Percentiles rank a stretch among this genome's conserved stretches.
Conservation (phyloP, 371 early-diverging fungal genomes). For the Lichtheimia corymbifera region DNA sequence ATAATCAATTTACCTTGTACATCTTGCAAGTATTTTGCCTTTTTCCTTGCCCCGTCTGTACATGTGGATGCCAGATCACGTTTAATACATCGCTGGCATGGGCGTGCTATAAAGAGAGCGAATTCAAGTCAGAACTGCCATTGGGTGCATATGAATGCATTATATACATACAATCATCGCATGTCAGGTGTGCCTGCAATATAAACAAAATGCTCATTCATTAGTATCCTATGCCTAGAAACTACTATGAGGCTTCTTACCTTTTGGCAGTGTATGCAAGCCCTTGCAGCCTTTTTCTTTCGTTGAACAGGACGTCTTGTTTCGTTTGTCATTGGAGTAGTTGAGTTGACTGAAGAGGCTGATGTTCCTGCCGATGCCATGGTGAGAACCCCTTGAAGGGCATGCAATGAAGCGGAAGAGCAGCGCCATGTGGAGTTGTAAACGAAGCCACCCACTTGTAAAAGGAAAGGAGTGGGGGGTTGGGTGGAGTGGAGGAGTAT, state of each 20-base stretch:
- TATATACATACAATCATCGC: slow-evolving; percentile 28
- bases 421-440: background rate
- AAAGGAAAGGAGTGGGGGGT: background rate
- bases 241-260: slow-evolving; percentile 6
- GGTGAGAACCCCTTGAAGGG: too few relatives aligned
- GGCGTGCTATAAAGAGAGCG: slow-evolving; percentile 23
- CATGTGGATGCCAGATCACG: slow-evolving; percentile 32
- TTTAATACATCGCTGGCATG: slow-evolving; percentile 37
- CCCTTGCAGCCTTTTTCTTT: slow-evolving; percentile 35
- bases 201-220: too few relatives aligned
- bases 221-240: background rate
- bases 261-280: slow-evolving; percentile 38
- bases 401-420: too few relatives aligned
- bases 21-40: slow-evolving; percentile 80
- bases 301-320: slow-evolving; percentile 7
- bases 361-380: slow-evolving; percentile 7
- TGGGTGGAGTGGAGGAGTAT: background rate
- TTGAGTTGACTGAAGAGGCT: background rate
- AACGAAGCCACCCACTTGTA: slow-evolving; percentile 2
- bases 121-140: background rate
- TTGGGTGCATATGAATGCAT: background rate
- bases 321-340: too few relatives aligned
- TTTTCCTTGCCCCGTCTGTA: slow-evolving; percentile 34
- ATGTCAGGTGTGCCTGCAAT: slow-evolving; percentile 32
- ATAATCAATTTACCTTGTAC: slow-evolving; percentile 23